Conservation (phyloP, 2,329 filamentous ascomycete species). For the Macrophomina phaseolina region DNA sequence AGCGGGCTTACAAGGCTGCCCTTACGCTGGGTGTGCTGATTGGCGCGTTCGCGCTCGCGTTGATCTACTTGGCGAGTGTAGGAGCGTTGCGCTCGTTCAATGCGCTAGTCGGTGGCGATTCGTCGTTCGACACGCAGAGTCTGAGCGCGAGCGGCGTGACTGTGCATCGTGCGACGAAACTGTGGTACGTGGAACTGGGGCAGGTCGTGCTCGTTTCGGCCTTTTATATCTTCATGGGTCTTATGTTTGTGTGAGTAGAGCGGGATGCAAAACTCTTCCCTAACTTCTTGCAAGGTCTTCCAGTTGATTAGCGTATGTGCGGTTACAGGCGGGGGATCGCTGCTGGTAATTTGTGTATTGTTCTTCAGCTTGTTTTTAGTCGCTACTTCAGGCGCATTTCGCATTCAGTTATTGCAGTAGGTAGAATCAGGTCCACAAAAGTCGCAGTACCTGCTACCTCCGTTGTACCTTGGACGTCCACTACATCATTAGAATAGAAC, state of each 20-base stretch:
- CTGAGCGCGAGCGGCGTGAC: neutral
- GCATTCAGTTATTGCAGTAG: neutral
- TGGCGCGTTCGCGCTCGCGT: conserved; percentile 1
- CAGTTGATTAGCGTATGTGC: neutral
- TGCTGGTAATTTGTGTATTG: neutral
- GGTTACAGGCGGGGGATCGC: neutral
- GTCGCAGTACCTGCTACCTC: neutral
- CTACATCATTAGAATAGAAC: neutral
- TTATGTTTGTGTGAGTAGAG: neutral
- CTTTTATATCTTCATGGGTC: conserved; percentile 1
- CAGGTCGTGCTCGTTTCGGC: neutral
- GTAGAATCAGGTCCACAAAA: neutral
- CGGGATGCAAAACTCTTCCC: neutral
- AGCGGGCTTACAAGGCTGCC: neutral
- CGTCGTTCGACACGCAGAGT: neutral
- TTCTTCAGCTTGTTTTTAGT: neutral
- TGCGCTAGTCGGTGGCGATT: neutral
- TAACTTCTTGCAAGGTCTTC: neutral
- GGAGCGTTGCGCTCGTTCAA: neutral
- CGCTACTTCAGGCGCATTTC: neutral
- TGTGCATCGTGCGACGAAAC: neutral
- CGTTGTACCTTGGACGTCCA: neutral
- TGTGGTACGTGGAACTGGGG: neutral
- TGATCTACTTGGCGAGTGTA: neutral
- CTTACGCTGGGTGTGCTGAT: neutral